Conservation (phyloP, 768 basidiomycete genomes). For the Collybia mongolica region DNA sequence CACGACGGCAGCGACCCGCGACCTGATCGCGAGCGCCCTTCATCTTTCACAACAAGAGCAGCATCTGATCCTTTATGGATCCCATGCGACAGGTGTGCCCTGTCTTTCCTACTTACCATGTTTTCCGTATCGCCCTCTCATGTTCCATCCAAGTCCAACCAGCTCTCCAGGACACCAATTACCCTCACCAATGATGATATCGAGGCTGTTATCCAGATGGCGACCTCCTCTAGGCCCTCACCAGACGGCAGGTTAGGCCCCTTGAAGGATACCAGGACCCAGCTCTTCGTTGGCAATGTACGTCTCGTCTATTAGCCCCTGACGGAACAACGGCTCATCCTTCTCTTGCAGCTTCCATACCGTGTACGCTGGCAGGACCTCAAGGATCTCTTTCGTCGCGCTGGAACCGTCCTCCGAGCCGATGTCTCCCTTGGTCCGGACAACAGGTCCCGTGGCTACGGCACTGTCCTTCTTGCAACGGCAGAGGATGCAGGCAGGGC, state of each 20-base stretch:
- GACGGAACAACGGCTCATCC: conserved; percentile 6
- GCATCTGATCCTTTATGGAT: conserved; percentile 15
- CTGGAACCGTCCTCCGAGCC: conserved; percentile 85
- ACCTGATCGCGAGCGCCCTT: neutral
- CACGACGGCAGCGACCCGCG: neutral
- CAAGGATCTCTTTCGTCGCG: conserved; percentile 85
- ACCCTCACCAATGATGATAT: conserved; percentile 78
- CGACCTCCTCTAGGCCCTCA: conserved; percentile 68
- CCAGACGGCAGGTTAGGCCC: conserved; percentile 45
- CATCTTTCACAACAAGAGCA: too few species aligned
- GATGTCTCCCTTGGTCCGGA: conserved; percentile 80
- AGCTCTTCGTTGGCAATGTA: conserved; percentile 96
- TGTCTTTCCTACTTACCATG: neutral
- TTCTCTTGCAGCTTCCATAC: conserved; percentile 74
- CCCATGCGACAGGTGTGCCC: conserved; percentile 15
- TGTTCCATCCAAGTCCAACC: conserved; percentile 6
- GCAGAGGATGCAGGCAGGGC: conserved; percentile 93
- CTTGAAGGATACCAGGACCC: conserved; percentile 84
- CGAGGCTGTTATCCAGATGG: conserved; percentile 88
- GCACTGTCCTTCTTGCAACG: conserved; percentile 92
- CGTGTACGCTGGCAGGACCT: conserved; percentile 88
- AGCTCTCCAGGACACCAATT: conserved; percentile 11
- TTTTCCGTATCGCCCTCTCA: conserved; percentile 1
- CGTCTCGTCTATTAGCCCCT: conserved; percentile 21
- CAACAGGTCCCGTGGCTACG: conserved; percentile 91